Evolutionary conservation across 2,329 filamentous ascomycete genomes (phyloP), one percentile per base, ranked within the genome.

Genomic region (Neophaeococcomyces aloes): DNA sequence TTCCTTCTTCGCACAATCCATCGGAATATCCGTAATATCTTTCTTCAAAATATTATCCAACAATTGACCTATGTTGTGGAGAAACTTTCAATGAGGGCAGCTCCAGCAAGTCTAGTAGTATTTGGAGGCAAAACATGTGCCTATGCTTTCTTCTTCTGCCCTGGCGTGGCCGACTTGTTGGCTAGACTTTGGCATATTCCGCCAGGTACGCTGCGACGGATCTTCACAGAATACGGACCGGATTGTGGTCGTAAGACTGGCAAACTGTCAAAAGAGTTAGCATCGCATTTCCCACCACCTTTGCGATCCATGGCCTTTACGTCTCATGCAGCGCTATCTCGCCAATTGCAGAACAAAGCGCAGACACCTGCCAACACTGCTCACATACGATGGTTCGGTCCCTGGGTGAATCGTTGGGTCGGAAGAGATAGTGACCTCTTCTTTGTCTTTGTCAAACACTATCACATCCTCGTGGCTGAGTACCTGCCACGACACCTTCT

Each of bases 141-240:
- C 2, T 94, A 93, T 61, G 87, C 86, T 23, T 94, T 94, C 63
- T 91, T 89, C 65, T 95, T 94, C 57, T 88, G 85, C 21, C 86
- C 86, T 0, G 86, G 86, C 3, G 76, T 94, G 43, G 83, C 86
- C 6, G 86, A 94, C 57, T 76, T 94, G 39, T 70, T 94, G 38
- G 76, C 89, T 19, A 78, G 86, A 13, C 67, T 94, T 4, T 94
- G 88, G 87, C 78, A 76, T 29, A 70, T 86, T 15, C 76, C 79
- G 2, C 67, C 80, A 3, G 78, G 80, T 45, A 67, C 78, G 32
- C 72, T 94, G 57, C 77, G 83, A 50, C 78, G 86, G 18, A 74
- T 86, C 1, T 72, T 86, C 7, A 74, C 79, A 38, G 81, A 83
- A 55, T 78, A 84, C 50, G 75, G 76, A 3, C 69, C 79, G 54